phyloP scores from a whole-genome alignment of 768 basidiomycete genomes.

The Trametes cubensis region DNA sequence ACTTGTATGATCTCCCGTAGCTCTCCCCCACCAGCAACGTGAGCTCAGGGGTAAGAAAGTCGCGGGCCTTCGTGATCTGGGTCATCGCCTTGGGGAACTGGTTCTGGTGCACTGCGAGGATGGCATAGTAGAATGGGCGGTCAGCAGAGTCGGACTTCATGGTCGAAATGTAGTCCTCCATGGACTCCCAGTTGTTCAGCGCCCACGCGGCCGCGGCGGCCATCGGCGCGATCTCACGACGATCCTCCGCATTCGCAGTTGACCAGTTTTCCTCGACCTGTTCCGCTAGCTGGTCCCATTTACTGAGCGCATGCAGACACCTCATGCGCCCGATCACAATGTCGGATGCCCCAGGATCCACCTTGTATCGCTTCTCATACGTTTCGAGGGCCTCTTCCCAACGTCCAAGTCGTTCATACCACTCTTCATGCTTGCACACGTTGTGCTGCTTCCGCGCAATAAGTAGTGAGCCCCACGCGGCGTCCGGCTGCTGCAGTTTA shows the following conservation, averaged over 20 bases:
- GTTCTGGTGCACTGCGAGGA: conserved; percentile 93
- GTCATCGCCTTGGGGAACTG: conserved; percentile 89
- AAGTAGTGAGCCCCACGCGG: conserved; percentile 94
- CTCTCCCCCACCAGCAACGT: conserved; percentile 92
- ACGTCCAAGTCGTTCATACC: conserved; percentile 94
- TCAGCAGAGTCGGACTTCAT: conserved; percentile 95
- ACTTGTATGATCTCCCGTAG: conserved; percentile 98
- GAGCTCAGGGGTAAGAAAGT: conserved; percentile 87
- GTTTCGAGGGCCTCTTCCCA: conserved; percentile 93
- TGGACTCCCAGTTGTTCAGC: conserved; percentile 93
- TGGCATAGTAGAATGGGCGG: conserved; percentile 93
- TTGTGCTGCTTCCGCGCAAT: conserved; percentile 90
- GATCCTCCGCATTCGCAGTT: conserved; percentile 79
- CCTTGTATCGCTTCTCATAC: conserved; percentile 76
- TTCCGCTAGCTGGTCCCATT: conserved; percentile 90
- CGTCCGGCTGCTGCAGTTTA: conserved; percentile 94
- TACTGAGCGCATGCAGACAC: conserved; percentile 94
- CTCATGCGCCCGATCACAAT: conserved; percentile 91
- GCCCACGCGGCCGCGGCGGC: conserved; percentile 98
- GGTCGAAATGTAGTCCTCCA: conserved; percentile 94
- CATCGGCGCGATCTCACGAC: conserved; percentile 91
- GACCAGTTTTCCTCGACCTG: conserved; percentile 90
- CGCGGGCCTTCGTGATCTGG: conserved; percentile 92
- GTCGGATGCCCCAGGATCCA: conserved; percentile 77
- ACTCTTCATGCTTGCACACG: conserved; percentile 91